These are phyloP conservation scores for Zymoseptoria crescenta DNA, from an alignment of 2,329 filamentous ascomycete genomes.

Conservation along the genomic window DNA sequence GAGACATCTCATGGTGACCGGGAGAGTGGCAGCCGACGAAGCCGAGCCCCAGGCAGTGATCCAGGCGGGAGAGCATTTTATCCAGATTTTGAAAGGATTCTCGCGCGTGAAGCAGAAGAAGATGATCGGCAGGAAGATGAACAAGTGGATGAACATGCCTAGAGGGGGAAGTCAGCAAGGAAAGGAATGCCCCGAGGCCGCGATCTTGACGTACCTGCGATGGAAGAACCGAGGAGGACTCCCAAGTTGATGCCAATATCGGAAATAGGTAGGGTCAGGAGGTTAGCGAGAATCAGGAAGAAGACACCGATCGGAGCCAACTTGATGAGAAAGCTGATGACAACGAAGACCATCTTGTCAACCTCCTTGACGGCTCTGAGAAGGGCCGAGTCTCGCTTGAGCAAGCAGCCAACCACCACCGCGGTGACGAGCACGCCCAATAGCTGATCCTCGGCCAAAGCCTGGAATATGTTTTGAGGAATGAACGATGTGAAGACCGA, in stretches of 20 bases:
- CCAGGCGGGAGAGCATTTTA: slow-evolving; percentile 45
- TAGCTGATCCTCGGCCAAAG: slow-evolving; percentile 41
- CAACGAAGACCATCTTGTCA: slow-evolving; percentile 40
- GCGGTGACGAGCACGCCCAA: slow-evolving; percentile 42
- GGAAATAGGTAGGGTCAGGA: slow-evolving; percentile 43
- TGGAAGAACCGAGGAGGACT: slow-evolving; percentile 41
- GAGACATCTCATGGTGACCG: slow-evolving; percentile 41
- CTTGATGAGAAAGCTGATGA: slow-evolving; percentile 44
- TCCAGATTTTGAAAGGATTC: slow-evolving; percentile 45
- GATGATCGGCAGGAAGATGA: slow-evolving; percentile 40
- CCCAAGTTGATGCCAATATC: slow-evolving; percentile 45
- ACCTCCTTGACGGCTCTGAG: slow-evolving; percentile 41
- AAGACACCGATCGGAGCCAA: slow-evolving; percentile 47
- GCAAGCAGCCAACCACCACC: slow-evolving; percentile 41
- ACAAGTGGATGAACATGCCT: slow-evolving; percentile 42
- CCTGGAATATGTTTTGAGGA: slow-evolving; percentile 42
- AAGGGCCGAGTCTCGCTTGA: slow-evolving; percentile 37
- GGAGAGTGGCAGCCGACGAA: slow-evolving; percentile 46
- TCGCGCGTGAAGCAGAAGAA: slow-evolving; percentile 36
- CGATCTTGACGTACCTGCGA: slow-evolving; percentile 20
- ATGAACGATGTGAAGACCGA: slow-evolving; percentile 45
- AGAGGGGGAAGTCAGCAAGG: neutral
- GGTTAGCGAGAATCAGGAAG: slow-evolving; percentile 46
- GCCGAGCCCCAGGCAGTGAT: slow-evolving; percentile 49
- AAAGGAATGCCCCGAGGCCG: neutral